phyloP scores from a whole-genome alignment of 1,139 yeast species.

The Arxiozyma bovina region DNA sequence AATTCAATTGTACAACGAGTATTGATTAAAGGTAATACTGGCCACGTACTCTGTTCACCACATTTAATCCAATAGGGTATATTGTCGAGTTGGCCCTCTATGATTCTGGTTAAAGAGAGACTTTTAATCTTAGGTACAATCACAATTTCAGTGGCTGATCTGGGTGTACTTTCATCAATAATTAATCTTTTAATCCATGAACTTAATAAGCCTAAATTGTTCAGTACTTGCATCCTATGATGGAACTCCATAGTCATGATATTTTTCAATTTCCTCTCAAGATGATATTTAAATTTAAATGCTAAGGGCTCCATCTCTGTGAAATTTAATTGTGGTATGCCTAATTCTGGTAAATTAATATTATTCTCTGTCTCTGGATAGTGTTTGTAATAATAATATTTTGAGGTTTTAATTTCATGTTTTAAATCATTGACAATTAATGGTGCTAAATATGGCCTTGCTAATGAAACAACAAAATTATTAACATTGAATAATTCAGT shows the following conservation, averaged over 20 bases:
- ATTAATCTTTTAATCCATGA: constrained; percentile 65
- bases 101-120: constrained; percentile 58
- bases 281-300: constrained; percentile 37
- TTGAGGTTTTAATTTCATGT: constrained; percentile 40
- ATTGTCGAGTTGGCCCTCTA: constrained; percentile 50
- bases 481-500: constrained; percentile 92
- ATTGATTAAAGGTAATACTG: constrained; percentile 73
- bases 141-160: constrained; percentile 69
- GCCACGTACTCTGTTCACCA: constrained; percentile 95
- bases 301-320: constrained; percentile 38
- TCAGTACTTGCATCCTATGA: constrained; percentile 73
- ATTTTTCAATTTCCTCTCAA: constrained; percentile 33
- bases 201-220: constrained; percentile 67
- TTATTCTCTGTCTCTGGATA: constrained; percentile 24
- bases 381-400: constrained; percentile 31
- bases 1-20: constrained; percentile 87
- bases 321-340: constrained; percentile 26
- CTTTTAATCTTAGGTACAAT: constrained; percentile 82
- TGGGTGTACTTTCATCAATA: constrained; percentile 80
- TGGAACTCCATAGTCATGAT: constrained; percentile 59
- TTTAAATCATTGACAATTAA: constrained; percentile 73
- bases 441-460: constrained; percentile 90
- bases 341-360: constrained; percentile 19
- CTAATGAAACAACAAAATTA: constrained; percentile 80
- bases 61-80: constrained; percentile 84